Evolutionary conservation across 1,284 basidiomycete species (phyloP), one percentile per base, ranked within the genome.

Genomic region (Marasmius tenuissimus): DNA sequence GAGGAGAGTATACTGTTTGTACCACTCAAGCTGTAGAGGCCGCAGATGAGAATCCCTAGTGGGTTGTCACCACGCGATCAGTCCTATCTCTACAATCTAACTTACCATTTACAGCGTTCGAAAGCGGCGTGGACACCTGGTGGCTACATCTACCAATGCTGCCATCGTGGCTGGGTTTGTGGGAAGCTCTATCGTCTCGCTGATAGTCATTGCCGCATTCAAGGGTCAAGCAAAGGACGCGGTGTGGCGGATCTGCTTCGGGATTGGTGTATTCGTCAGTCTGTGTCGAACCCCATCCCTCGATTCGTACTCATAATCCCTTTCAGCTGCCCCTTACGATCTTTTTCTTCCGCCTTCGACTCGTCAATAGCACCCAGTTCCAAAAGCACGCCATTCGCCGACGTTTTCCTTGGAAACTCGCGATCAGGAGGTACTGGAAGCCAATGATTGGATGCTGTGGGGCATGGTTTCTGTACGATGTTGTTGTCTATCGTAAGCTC

Each of bases 221-320:
- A 18, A 52, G 9, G 51, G 35, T 16, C 22, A 52, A 37, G 34
- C 58, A 18, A 52, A 35, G 16, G 58, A 59, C 42, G 48, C 42
- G n/a, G 39, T 59, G 22, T 59, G 58, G 58, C 49, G 58, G 40
- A 40, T 50, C 14, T 59, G 58, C 39, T 59, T 59, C 34, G 58
- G 58, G 5, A 59, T 59, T 14, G 58, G 58, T n/a, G 39, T 59
- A 27, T 12, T 59, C 18, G 58, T 59, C 11, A 12, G 55, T 45
- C 20, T 18, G 16, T 20, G 14, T 35, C 38, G 14, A 18, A 6
- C 9, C 18, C 37, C 34, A 33, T 7, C n/a, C 2, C 34, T 53
- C 11, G 12, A 51, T 7, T 8, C 40, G 34, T 12, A 20, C 39
- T 18, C 27, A 39, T 39, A 51, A 51, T 18, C 35, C 18, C 35